Conservation (phyloP, 2,329 filamentous ascomycete genomes). For the Botryotinia narcissicola region DNA sequence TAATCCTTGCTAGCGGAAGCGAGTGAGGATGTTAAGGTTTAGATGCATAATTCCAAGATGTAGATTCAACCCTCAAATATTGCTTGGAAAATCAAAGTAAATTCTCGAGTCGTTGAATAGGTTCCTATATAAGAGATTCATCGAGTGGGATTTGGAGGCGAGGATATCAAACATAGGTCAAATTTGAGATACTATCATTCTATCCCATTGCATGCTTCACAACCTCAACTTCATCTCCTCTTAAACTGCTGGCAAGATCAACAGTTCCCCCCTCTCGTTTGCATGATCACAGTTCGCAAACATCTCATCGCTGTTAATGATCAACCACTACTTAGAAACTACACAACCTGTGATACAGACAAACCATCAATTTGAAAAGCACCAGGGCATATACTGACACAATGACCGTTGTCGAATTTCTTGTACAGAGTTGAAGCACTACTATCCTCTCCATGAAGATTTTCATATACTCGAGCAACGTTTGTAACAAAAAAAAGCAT, state of each 20-base stretch:
- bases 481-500: too few species aligned
- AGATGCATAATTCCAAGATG: neutral
- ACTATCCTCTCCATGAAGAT: too few species aligned
- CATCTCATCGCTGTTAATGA: slow-evolving; percentile 44
- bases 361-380: slow-evolving; percentile 34
- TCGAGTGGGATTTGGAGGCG: neutral
- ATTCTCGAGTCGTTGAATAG: too few species aligned
- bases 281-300: slow-evolving; percentile 44
- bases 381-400: too few species aligned
- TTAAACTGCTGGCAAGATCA: neutral
- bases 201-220: neutral
- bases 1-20: neutral
- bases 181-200: neutral
- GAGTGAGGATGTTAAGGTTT: neutral
- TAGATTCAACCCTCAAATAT: neutral
- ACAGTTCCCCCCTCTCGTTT: slow-evolving; percentile 47
- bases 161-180: neutral
- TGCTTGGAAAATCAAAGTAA: neutral
- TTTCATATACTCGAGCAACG: too few species aligned
- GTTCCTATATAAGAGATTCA: neutral
- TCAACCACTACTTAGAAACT: slow-evolving; percentile 46
- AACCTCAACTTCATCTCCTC: neutral
- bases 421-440: too few species aligned
- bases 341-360: slow-evolving; percentile 41
- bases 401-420: too few species aligned